A percentile compares a stretch with the other conserved stretches of the same genome.
These are phyloP conservation scores for Pyricularia grisea DNA, from an alignment of 2,329 filamentous ascomycete species.

Conservation along the genomic window DNA sequence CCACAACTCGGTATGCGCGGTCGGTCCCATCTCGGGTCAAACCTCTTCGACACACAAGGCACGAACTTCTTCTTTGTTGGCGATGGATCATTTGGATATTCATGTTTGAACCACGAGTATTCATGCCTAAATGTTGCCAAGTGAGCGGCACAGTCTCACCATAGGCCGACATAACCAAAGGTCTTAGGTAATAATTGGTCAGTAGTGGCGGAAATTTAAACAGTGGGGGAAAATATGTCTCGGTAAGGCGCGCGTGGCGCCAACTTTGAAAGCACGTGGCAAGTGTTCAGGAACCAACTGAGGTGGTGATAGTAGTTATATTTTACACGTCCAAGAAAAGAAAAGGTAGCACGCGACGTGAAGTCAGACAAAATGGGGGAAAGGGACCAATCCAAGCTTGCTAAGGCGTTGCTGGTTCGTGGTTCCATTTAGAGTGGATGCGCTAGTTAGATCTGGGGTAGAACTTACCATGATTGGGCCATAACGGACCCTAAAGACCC, in stretches of 20 bases:
- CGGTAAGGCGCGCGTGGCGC: neutral
- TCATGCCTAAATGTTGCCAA: neutral
- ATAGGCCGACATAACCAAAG: neutral
- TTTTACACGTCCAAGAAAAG: neutral
- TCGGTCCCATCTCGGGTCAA: neutral
- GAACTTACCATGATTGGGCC: neutral
- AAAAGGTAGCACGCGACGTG: neutral
- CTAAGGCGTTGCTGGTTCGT: too few species aligned
- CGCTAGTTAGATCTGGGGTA: neutral
- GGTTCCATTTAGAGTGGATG: neutral
- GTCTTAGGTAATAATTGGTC: too few species aligned
- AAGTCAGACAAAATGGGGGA: neutral
- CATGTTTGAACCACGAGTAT: neutral
- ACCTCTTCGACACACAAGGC: neutral
- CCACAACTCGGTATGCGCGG: neutral
- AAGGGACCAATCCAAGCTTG: too few species aligned
- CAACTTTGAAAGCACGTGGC: neutral
- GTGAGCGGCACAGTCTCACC: neutral
- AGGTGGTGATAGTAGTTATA: neutral
- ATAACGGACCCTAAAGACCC: neutral
- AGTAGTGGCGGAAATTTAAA: neutral
- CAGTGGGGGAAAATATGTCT: neutral
- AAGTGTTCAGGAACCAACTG: neutral
- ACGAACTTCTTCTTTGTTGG: neutral
- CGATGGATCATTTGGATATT: neutral